Evolutionary conservation across 2,329 filamentous ascomycete genomes (phyloP), one percentile per base, ranked within the genome.

Genomic region (Penicillium sp.): DNA sequence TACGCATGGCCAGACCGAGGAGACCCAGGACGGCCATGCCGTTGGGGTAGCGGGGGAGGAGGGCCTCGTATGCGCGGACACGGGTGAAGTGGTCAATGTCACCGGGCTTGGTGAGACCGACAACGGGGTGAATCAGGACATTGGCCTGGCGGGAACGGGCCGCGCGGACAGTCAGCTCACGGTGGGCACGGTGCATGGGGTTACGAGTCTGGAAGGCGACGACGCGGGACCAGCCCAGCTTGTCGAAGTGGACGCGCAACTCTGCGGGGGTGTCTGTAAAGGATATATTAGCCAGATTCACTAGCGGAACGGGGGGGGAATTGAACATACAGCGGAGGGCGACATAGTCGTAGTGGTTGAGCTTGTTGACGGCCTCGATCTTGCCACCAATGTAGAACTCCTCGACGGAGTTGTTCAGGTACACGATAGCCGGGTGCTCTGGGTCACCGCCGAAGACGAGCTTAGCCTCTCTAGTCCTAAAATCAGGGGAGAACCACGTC

Each of bases 71-170:
- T 71, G 97, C 94, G 73, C 94, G 92, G 70, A 99, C 94, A 76
- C 94, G 91, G 71, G 94, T 99, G 83, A 99, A 99, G 85, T 99
- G 94, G 80, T 99, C 94, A 75, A 99, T 99, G 78, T 99, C 94
- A 77, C 94, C 94, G 58, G 94, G 94, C 85, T 99, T 99, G 76
- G 94, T 99, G 72, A 99, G 86, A 74, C 94, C 94, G 65, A 99
- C 94, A 64, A 99, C 94, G 61, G 94, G 94, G 82, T 99, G 94
- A 77, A 99, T 99, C 72, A 99, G 89, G 67, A 99, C 94, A 76
- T 99, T 99, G 77, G 94, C 94, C 78, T 97, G 93, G 78, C 95
- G 91, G 57, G 90, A 90, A 71, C 94, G 93, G 66, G 94, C 94
- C 67, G 94, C 94, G 72, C 94, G 92, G 73, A 99, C 94, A 59